Base-by-base conservation (phyloP, 345 rosid species). In the Euphorbia peplus region DNA sequence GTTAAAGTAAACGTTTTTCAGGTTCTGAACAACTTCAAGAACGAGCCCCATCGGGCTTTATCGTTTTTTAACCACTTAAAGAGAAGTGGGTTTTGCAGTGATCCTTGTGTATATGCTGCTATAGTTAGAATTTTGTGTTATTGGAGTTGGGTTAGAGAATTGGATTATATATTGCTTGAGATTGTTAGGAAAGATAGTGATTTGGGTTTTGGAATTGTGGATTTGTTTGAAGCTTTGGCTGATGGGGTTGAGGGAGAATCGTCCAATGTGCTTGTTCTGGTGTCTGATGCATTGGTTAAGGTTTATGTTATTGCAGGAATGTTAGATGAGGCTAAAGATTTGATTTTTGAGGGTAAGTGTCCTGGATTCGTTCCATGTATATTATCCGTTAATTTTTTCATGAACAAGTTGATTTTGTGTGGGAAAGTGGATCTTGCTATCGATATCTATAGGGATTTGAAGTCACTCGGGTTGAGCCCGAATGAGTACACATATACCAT, bases 261-360 rank as follows among this genome's bases (percentile, higher is more conserved):
- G 24, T 57, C 70, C 0, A 37, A 75, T 13, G 28, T 81, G 32
- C 66, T 82, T 67, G 35, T 47, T 53, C 70, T 62, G 42, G 75
- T 82, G 50, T 80, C 80, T 3, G 67, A 82, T 82, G 85, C 81
- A 1, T 61, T 85, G 79, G 78, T 89, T 60, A 88, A 88, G 87
- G 76, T 78, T 39, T 88, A 81, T 78, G 85, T 35, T 53, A 53
- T 69, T 72, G 63, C 67, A 7, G 76, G 66, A 11, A 79, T 83
- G 93, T 85, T 87, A 68, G 86, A 85, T 24, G 87, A 86, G 62
- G 92, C 81, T 11, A 71, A 76, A 69, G 83, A 83, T 76, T 60
- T 80, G 65, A 58, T 86, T 39, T 83, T 83, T 54, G 83, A 78
- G 67, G 67, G 57, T 28, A 67, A 66, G 16, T 56, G 76, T 4